Base-by-base conservation (phyloP, 495 filamentous ascomycete genomes). In the Corynascus novoguineensis region DNA sequence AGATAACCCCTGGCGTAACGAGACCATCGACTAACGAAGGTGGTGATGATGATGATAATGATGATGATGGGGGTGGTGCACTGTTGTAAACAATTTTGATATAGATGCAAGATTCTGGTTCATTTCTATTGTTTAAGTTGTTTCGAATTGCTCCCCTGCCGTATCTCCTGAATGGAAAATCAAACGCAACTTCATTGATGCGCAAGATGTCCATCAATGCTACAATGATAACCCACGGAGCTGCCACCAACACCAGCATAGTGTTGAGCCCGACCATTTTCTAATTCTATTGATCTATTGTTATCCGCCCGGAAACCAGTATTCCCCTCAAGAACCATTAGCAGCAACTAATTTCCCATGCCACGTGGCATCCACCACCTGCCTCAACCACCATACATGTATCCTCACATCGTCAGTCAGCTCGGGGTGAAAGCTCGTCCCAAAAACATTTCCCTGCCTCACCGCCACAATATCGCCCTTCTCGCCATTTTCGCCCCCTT, bases 351-450 rank as follows among this genome's bases (percentile, higher is more conserved):
- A 37, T 10, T 45, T 45, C 40, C 46, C 55, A 14, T 63, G 62
- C 40, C 57, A 47, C 8, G 53, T 22, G 21, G 50, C 50, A 41
- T 73, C 68, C 25, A 73, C 31, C 32, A 97, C 89, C 68, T 91
- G 81, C 61, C 78, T 69, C 66, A 98, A 64, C 93, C 93, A 98
- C 93, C 93, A 98, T 4, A 82, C 72, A 72, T 98, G 93, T 63
- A 97, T 97, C 63, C 93, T 79, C 56, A 82, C 75, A 70, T 98
- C 93, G 22, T 83, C 83, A 22, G 92, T 98, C 66, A 98, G 71
- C 70, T 98, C 95, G 0, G 95, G 93, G 66, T 98, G 95, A 66
- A 97, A 98, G 67, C 91, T 96, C 7, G 90, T 97, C 6, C 90
- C 95, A 58, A 98, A 91, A 1, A 96, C 89, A 74, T 97, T 97